phyloP scores from a whole-genome alignment of 1,139 yeast species.

The Geotrichum europaeum region DNA sequence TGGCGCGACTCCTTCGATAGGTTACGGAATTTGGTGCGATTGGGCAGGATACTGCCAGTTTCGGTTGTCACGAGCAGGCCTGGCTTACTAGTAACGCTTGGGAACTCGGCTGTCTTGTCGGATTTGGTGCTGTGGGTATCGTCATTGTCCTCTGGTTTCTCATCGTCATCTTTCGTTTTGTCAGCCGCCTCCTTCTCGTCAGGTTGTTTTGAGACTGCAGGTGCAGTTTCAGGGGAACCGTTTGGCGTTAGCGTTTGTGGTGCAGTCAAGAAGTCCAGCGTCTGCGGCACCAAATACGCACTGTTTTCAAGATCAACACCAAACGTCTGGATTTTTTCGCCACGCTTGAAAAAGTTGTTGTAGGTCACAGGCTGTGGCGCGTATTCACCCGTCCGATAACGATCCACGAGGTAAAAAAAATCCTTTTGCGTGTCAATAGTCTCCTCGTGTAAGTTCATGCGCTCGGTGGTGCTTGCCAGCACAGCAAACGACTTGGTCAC shows the following conservation, averaged over 20 bases:
- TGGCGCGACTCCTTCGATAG: slow-evolving; percentile 5
- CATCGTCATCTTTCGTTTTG: slow-evolving; percentile 45
- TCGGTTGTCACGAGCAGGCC: not conserved
- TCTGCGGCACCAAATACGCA: slow-evolving; percentile 57
- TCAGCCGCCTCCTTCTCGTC: slow-evolving; percentile 48
- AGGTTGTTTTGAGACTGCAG: not conserved
- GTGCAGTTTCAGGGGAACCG: not conserved
- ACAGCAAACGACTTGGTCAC: slow-evolving; percentile 42
- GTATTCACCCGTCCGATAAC: slow-evolving; percentile 63
- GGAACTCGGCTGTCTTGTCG: slow-evolving; percentile 17
- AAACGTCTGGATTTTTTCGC: slow-evolving; percentile 58
- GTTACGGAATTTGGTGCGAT: slow-evolving; percentile 2
- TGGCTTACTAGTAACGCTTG: not conserved
- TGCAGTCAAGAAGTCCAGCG: slow-evolving; percentile 58
- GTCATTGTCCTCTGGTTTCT: not conserved
- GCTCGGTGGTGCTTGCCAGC: slow-evolving; percentile 35
- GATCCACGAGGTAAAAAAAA: slow-evolving; percentile 52
- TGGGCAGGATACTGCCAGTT: not conserved
- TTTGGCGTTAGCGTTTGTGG: not conserved
- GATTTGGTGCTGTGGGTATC: slow-evolving; percentile 7
- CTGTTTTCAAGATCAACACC: slow-evolving; percentile 73
- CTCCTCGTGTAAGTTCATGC: slow-evolving; percentile 49
- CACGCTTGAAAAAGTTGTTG: slow-evolving; percentile 56
- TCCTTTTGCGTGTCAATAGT: slow-evolving; percentile 60
- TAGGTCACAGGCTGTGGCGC: slow-evolving; percentile 65